Conservation (phyloP, 2,329 filamentous ascomycete genomes). For the Drechslerella stenobrocha region DNA sequence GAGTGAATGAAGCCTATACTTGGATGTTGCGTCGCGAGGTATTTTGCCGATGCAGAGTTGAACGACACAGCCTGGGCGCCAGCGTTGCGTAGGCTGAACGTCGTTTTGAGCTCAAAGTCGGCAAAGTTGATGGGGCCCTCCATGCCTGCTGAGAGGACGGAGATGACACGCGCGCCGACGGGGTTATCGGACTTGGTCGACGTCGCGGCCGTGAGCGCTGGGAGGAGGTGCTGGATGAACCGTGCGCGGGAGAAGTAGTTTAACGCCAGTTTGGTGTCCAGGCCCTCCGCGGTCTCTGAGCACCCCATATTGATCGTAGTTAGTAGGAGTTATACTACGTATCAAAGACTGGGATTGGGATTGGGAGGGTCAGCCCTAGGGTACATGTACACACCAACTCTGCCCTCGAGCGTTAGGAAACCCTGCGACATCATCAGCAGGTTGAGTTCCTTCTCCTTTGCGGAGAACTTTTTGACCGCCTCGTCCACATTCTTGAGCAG, state of each 20-base stretch:
- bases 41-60: slow-evolving; percentile 56
- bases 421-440: slow-evolving; percentile 59
- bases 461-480: slow-evolving; percentile 58
- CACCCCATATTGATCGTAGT: background rate
- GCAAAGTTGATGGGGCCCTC: slow-evolving; percentile 55
- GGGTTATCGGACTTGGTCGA: slow-evolving; percentile 18
- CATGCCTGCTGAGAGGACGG: slow-evolving; percentile 56
- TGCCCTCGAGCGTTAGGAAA: slow-evolving; percentile 55
- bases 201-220: slow-evolving; percentile 53
- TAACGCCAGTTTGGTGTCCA: slow-evolving; percentile 59
- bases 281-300: slow-evolving; percentile 58
- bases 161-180: slow-evolving; percentile 56
- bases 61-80: slow-evolving; percentile 56
- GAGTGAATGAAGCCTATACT: slow-evolving; percentile 56
- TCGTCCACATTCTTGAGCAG: slow-evolving; percentile 61
- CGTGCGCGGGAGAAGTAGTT: slow-evolving; percentile 59
- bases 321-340: background rate
- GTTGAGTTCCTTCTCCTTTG: slow-evolving; percentile 58
- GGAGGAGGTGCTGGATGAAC: slow-evolving; percentile 57
- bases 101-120: slow-evolving; percentile 57
- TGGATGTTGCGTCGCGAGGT: slow-evolving; percentile 53
- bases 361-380: background rate
- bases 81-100: slow-evolving; percentile 55
- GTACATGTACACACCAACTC: slow-evolving; percentile 48
- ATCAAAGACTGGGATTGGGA: background rate